Conservation (phyloP, 768 basidiomycete species). For the Suillus sp. region DNA sequence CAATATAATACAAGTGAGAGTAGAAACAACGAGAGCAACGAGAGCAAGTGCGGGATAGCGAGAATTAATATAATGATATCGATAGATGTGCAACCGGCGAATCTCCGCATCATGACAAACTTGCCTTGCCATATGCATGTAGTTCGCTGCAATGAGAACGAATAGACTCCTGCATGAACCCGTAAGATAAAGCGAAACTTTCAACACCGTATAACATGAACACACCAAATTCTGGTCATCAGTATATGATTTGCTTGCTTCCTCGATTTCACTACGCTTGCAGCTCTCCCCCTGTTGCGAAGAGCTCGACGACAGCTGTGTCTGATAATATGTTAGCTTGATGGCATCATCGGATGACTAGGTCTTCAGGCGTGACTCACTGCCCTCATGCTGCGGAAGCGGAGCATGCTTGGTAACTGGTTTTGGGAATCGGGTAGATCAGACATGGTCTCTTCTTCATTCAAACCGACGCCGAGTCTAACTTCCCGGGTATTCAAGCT, state of each 20-base stretch:
- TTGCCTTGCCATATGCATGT: background rate
- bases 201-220: background rate
- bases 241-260: conserved; percentile 20
- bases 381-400: conserved; percentile 19
- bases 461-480: conserved; percentile 22
- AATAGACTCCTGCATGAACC: background rate
- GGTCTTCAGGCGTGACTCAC: conserved; percentile 17
- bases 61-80: background rate
- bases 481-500: conserved; percentile 31
- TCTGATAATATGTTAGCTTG: conserved; percentile 12
- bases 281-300: conserved; percentile 12
- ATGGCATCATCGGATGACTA: no score
- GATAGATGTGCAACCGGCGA: background rate
- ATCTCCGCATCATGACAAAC: background rate
- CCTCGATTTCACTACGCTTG: conserved; percentile 11
- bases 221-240: conserved; percentile 15
- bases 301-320: conserved; percentile 20
- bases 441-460: conserved; percentile 26
- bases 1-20: background rate
- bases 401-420: conserved; percentile 14
- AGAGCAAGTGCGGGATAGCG: background rate
- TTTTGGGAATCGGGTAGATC: conserved; percentile 10
- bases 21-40: background rate
- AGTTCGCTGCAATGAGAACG: background rate
- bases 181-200: background rate